phyloP scores from a whole-genome alignment of 306 rosid species.

The Vigna nakashimae region DNA sequence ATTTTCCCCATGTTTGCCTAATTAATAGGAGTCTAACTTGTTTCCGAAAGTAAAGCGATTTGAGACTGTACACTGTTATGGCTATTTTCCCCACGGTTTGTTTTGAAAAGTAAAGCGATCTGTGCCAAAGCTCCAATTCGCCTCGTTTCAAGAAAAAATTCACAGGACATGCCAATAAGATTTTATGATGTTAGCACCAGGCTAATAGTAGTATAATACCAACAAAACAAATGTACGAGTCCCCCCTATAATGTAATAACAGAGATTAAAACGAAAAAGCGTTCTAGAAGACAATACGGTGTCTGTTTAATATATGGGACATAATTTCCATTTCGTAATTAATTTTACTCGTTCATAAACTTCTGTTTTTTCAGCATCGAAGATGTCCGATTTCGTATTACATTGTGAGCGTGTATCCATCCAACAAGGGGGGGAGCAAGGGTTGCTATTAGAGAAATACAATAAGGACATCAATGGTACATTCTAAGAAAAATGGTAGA shows the following conservation, averaged over 20 bases:
- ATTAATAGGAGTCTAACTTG: background rate
- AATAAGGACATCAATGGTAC: background rate
- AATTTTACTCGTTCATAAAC: background rate
- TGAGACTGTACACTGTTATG: background rate
- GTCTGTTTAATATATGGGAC: background rate
- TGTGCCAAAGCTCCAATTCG: background rate
- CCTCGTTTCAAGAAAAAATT: background rate
- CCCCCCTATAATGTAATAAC: background rate
- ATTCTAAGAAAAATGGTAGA: background rate
- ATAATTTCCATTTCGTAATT: background rate
- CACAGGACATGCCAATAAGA: background rate
- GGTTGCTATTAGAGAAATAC: background rate
- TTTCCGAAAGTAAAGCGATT: background rate
- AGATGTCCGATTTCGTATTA: background rate
- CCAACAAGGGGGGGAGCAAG: background rate
- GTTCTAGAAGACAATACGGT: no score
- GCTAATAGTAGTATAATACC: background rate
- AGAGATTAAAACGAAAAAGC: no score
- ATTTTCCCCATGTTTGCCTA: background rate
- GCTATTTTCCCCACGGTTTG: background rate
- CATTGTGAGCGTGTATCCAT: background rate
- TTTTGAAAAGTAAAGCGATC: background rate
- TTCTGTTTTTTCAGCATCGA: background rate
- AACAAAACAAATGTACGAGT: background rate
- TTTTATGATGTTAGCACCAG: background rate